Base-by-base conservation (phyloP, 2,329 filamentous ascomycete species). In the Clarireedia paspali region DNA sequence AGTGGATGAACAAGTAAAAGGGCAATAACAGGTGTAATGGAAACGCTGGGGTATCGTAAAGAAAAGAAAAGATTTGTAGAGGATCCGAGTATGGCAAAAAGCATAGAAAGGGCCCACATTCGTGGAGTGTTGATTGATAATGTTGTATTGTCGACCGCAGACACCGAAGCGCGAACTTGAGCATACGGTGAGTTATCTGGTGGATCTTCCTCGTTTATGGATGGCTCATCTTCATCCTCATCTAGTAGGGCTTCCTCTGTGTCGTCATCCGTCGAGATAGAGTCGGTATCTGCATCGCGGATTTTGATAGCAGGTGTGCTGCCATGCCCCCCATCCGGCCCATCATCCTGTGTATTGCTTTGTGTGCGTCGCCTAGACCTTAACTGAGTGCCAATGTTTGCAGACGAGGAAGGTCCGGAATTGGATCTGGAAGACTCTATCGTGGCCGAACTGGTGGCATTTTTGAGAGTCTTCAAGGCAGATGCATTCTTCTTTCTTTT, bases 1-100 rank as follows among this genome's bases (percentile, higher is more conserved):
- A 95, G 80, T 2, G 90, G 90, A 67, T 94, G 90, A 47, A 91
- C 89, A 56, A 95, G 82, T 57, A 95, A 77, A 65, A 94, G 77
- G 30, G 89, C 89, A 74, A 95, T 95, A 62, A 95, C 88, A 40
- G 89, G 89, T 23, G 89, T 92, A 67, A 95, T 92, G 59, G 88
- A 87, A 70, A 95, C 89, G 70, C 89, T 94, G 27, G 90, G 90
- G 77, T 94, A 95, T 80, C 90, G 81, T 68, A 95, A 76, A 38
- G 89, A 91, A 75, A 95, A 95, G 74, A 95, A 94, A 42, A 95
- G 74, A 70, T 94, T 94, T 38, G 88, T 90, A 2, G 87, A 88
- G 47, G 89, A 92, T 59, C 89, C 89, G 40, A 91, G 79, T 39
- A 94, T 77, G 7, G 89, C 85, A 70, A 94, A 94, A 9, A 94